Evolutionary conservation across 805 yeast genomes (phyloP).

Genomic region (Nadsonia fulvescens): DNA sequence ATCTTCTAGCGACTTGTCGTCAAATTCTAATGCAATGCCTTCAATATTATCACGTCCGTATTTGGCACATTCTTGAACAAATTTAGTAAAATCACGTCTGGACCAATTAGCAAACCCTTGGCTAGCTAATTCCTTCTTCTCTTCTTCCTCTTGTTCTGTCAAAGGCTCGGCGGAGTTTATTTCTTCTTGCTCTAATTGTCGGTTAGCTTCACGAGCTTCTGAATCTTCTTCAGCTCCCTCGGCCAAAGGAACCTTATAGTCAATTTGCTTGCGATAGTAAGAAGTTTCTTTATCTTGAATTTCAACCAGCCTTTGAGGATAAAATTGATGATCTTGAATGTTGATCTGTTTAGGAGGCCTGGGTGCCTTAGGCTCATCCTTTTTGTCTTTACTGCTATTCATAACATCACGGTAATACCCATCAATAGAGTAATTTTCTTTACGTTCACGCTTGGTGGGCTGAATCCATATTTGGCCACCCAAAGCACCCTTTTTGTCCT

Average conservation of each 20-base stretch:
- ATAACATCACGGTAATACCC: constrained; percentile 65
- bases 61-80: constrained; percentile 51
- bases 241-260: constrained; percentile 44
- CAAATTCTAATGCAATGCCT: constrained; percentile 57
- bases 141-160: constrained; percentile 58
- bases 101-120: constrained; percentile 71
- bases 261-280: constrained; percentile 50
- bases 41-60: constrained; percentile 60
- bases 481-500: constrained; percentile 9
- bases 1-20: constrained; percentile 54
- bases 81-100: constrained; percentile 71
- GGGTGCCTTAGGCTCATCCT: constrained; percentile 31
- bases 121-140: constrained; percentile 35
- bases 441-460: constrained; percentile 44
- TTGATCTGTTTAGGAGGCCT: constrained; percentile 72
- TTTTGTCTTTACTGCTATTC: too few relatives aligned
- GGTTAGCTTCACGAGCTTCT: constrained; percentile 28
- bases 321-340: constrained; percentile 82
- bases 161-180: constrained; percentile 61
- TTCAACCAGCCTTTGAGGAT: constrained; percentile 56
- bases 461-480: constrained; percentile 48
- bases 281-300: constrained; percentile 69
- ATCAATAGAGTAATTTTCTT: constrained; percentile 62
- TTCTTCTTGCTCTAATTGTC: constrained; percentile 46
- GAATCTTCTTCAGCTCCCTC: constrained; percentile 27